Conservation (phyloP, 495 filamentous ascomycete genomes). For the Neurospora intermedia region DNA sequence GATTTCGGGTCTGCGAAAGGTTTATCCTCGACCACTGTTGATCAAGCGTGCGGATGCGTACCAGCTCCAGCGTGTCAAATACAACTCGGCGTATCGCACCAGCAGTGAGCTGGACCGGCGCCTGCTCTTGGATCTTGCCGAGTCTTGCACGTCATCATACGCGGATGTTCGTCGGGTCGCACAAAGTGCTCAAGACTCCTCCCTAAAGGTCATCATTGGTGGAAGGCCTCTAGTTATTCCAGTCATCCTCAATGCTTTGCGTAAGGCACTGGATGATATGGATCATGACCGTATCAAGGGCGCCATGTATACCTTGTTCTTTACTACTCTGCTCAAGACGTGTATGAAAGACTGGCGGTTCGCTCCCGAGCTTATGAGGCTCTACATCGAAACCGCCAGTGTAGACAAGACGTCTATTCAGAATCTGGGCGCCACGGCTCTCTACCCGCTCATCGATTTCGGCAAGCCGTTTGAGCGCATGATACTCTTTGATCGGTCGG, state of each 20-base stretch:
- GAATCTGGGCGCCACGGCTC: constrained; percentile 67
- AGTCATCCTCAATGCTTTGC: constrained; percentile 65
- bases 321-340: constrained; percentile 81
- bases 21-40: constrained; percentile 82
- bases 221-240: constrained; percentile 81
- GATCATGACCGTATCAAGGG: constrained; percentile 91
- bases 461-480: constrained; percentile 73
- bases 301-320: constrained; percentile 76
- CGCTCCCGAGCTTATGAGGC: constrained; percentile 70
- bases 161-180: constrained; percentile 91
- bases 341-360: constrained; percentile 86
- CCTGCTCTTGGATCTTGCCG: constrained; percentile 76
- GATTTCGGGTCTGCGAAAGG: constrained; percentile 81
- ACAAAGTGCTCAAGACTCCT: constrained; percentile 84
- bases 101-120: constrained; percentile 76
- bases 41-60: constrained; percentile 87
- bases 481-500: constrained; percentile 69
- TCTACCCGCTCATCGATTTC: constrained; percentile 85
- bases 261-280: constrained; percentile 68
- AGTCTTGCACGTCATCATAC: constrained; percentile 88
- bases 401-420: constrained; percentile 93
- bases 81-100: constrained; percentile 79
- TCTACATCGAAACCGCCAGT: constrained; percentile 80
- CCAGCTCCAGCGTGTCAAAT: constrained; percentile 82
- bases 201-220: constrained; percentile 83